Evolutionary conservation across 2,329 filamentous ascomycete genomes (phyloP).

Genomic region (Tolypocladium amazonense): DNA sequence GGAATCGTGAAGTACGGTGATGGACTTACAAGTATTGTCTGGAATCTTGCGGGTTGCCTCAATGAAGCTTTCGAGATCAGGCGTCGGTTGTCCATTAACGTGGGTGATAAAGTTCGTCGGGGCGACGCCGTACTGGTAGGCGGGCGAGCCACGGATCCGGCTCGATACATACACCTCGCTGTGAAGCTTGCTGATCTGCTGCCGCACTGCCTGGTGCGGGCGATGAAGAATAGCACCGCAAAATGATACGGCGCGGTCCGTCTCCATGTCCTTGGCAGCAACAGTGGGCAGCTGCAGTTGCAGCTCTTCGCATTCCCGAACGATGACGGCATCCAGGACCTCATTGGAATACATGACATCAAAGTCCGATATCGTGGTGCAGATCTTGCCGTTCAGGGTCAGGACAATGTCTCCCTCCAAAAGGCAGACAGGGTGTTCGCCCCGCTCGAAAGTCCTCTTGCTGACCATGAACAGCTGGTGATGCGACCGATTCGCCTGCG

Average conservation of each 20-base stretch:
- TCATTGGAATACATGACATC: constrained; percentile 95
- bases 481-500: constrained; percentile 76
- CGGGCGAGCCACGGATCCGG: constrained; percentile 68
- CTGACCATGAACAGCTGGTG: constrained; percentile 98
- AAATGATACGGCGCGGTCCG: constrained; percentile 83
- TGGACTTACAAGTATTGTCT: constrained; percentile 73
- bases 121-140: constrained; percentile 83
- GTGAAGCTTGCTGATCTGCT: constrained; percentile 94
- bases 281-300: constrained; percentile 72
- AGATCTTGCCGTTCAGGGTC: constrained; percentile 81
- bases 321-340: constrained; percentile 70
- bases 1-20: neutral
- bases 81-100: constrained; percentile 81
- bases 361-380: constrained; percentile 85
- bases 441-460: constrained; percentile 65
- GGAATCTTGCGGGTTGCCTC: constrained; percentile 75
- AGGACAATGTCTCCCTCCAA: constrained; percentile 88
- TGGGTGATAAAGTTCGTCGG: constrained; percentile 97
- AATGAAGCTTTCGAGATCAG: constrained; percentile 72
- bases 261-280: constrained; percentile 82
- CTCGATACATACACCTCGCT: constrained; percentile 95
- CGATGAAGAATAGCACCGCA: constrained; percentile 89
- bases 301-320: constrained; percentile 75
- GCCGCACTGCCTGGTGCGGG: constrained; percentile 89
- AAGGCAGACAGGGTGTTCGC: constrained; percentile 42